Base-by-base conservation (phyloP, 306 rosid genomes). In the Lathyrus oleraceus region DNA sequence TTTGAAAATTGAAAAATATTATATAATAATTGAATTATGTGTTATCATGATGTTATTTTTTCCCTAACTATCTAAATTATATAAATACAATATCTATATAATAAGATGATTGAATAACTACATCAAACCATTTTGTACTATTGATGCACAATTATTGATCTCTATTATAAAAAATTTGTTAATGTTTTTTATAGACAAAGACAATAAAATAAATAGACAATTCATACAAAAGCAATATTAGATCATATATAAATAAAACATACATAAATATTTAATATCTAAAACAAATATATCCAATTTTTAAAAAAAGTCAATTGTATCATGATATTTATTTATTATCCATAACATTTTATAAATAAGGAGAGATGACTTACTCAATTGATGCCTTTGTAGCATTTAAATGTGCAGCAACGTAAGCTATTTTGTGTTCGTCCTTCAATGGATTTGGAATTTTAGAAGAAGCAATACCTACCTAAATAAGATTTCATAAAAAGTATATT, bases 341-440 rank as follows among this genome's bases (percentile, higher is more conserved):
- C 19, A 4, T 44, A 5, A 2, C 8, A 8, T 39, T 39, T 2
- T 39, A 39, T 8, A 5, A 3, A 28, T 28, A 28, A 4, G 6
- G 5, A 12, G 13, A 13, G 4, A 58, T 13, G 27, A 60, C 65
- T 60, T 60, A 60, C 65, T 61, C 47, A 61, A 61, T 61, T 35
- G 66, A 28, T 28, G 45, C 8, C 9, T 35, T 61, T 28, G 27
- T 61, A 15, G n/a, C n/a, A n/a, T n/a, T n/a, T n/a, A n/a, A n/a
- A n/a, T n/a, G n/a, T n/a, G n/a, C n/a, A n/a, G n/a, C n/a, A n/a
- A n/a, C n/a, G n/a, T n/a, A n/a, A n/a, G n/a, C n/a, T n/a, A n/a
- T n/a, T n/a, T n/a, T n/a, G n/a, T n/a, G n/a, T n/a, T n/a, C n/a
- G n/a, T n/a, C n/a, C n/a, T n/a, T n/a, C n/a, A n/a, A n/a, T n/a